Evolutionary conservation across 2,329 filamentous ascomycete species (phyloP), one percentile per base, ranked within the genome.

Genomic region (Tolypocladium cylindrosporum): DNA sequence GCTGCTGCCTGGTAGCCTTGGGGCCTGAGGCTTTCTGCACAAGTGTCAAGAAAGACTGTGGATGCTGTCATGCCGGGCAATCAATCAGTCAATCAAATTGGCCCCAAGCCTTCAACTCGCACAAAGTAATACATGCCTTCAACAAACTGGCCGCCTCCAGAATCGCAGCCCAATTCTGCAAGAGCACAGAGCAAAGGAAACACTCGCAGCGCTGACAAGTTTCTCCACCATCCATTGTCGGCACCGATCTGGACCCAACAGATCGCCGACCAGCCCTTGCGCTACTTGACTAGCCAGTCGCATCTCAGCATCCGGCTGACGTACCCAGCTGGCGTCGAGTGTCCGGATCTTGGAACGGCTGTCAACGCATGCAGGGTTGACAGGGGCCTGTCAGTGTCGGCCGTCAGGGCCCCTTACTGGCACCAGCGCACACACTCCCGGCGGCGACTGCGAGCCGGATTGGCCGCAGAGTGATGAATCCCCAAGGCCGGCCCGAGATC

Each of bases 231-330:
- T 34, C 54, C 54, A 43, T 16, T 31, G 36, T 37, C 48, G 55
- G n/a, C 56, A 57, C 55, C 55, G 57, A 55, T 55, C 57, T 55
- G 54, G 57, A 55, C 57, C 57, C 40, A 55, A 24, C 45, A 55
- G 53, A 58, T 58, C 57, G 37, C 43, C 54, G 21, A 39, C 43
- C 36, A 13, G 36, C 36, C 45, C 65, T 70, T 62, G 66, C 63
- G 56, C 62, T 63, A 63, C 61, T 59, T 67, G 65, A 64, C 55
- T 61, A 66, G 64, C 70, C 69, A 72, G 71, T 71, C 70, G 69
- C 69, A 72, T 69, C 65, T 61, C 42, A 21, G 59, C 9, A 55
- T 63, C 37, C 45, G 39, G 62, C 61, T 69, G 63, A 66, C 66
- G 62, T 62, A 63, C 63, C 59, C 59, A 57, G 59, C 56, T 62